phyloP scores from a whole-genome alignment of 116 monocot species.

The Papilionanthe hybrid region DNA sequence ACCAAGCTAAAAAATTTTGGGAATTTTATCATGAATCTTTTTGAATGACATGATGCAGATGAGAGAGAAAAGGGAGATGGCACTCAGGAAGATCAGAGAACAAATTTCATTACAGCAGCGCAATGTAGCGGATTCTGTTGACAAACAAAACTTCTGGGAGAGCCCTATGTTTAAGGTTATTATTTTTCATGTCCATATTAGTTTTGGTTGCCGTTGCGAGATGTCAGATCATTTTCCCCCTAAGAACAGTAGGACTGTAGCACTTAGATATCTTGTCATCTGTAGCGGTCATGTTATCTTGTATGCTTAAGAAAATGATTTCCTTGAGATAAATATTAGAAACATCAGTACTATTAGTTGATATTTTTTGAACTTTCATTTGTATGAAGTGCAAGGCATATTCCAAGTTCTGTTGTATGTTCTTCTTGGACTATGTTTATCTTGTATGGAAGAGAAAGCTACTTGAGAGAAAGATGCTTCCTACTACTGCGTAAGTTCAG shows the following conservation, averaged over 20 bases:
- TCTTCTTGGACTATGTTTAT: too few species aligned
- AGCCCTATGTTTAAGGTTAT: slow-evolving; percentile 30
- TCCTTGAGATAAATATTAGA: neutral
- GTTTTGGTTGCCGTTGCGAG: neutral
- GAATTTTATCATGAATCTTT: neutral
- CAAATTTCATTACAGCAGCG: slow-evolving; percentile 49
- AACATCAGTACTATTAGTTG: neutral
- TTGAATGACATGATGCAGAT: slow-evolving; percentile 31
- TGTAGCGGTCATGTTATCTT: neutral
- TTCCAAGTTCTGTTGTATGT: too few species aligned
- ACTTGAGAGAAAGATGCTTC: too few species aligned
- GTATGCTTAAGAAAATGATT: neutral
- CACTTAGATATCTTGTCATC: neutral
- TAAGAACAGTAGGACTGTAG: neutral
- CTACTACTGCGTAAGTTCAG: too few species aligned
- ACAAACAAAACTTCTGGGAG: slow-evolving; percentile 64
- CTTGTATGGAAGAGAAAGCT: too few species aligned
- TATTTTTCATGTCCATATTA: slow-evolving; percentile 2
- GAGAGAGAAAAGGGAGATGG: slow-evolving; percentile 62
- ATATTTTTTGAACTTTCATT: too few species aligned
- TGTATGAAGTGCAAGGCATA: too few species aligned
- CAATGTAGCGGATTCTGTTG: slow-evolving; percentile 16
- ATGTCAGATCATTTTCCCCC: neutral
- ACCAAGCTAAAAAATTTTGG: neutral
- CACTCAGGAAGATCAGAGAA: slow-evolving; percentile 59